A percentile compares a stretch with the other conserved stretches of the same genome.
These are phyloP conservation scores for Populus tomentosa DNA, from an alignment of 441 rosid species.

Conservation along the genomic window DNA sequence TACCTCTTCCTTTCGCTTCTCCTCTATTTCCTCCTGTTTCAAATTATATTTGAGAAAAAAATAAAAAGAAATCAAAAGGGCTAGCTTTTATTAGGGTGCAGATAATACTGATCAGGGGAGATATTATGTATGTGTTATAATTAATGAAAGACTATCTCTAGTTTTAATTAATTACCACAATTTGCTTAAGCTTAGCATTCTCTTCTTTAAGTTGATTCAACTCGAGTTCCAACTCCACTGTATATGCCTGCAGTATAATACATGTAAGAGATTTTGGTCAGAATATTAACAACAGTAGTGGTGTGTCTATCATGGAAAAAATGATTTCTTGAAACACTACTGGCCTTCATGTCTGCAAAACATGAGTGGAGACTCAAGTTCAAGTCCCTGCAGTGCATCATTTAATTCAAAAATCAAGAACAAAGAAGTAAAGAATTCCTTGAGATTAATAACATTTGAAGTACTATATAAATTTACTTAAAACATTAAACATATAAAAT, in stretches of 20 bases:
- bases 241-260: conserved; percentile 56
- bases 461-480: not conserved
- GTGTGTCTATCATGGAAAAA: not conserved
- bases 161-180: conserved; percentile 48
- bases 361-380: no score
- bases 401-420: not conserved
- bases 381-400: not conserved
- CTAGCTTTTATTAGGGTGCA: not conserved
- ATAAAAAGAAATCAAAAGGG: no score
- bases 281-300: not conserved
- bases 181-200: conserved; percentile 57
- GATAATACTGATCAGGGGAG: not conserved
- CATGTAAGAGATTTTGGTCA: not conserved
- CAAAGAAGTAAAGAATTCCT: not conserved
- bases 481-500: no score
- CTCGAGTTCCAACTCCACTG: conserved; percentile 83
- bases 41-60: not conserved
- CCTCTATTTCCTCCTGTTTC: conserved; percentile 56
- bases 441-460: not conserved
- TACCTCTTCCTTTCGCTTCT: conserved; percentile 61
- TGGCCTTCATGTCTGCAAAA: no score
- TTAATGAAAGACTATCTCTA: not conserved
- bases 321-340: no score
- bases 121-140: no score
- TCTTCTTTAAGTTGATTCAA: conserved; percentile 73